These are phyloP conservation scores for Aspergillus vadensis DNA, from an alignment of 2,329 filamentous ascomycete species.

Conservation along the genomic window DNA sequence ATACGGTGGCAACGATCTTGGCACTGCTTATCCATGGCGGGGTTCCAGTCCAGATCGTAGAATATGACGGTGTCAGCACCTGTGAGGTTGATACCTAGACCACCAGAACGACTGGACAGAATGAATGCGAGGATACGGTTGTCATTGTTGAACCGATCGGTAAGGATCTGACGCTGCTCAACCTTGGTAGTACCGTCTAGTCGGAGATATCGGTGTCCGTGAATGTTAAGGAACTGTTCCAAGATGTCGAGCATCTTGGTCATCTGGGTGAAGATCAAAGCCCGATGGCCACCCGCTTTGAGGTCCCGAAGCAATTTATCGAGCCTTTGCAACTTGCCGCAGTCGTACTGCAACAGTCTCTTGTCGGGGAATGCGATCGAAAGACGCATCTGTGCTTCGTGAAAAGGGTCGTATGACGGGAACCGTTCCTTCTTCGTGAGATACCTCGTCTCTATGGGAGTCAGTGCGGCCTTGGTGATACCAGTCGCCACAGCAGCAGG, in stretches of 20 bases:
- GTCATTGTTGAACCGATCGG: constrained; percentile 96
- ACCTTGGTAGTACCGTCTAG: constrained; percentile 96
- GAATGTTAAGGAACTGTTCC: constrained; percentile 96
- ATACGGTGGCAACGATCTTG: constrained; percentile 97
- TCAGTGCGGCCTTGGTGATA: constrained; percentile 68
- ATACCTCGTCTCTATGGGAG: constrained; percentile 58
- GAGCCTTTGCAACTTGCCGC: constrained; percentile 89
- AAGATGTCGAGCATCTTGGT: constrained; percentile 97
- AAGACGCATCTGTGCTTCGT: constrained; percentile 86
- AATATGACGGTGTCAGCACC: constrained; percentile 98
- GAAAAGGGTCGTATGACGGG: constrained; percentile 75
- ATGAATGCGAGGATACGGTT: constrained; percentile 92
- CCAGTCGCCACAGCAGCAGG: constrained; percentile 84
- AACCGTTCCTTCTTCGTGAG: constrained; percentile 52
- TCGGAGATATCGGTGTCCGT: constrained; percentile 93
- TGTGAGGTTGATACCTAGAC: constrained; percentile 92
- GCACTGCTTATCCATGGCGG: constrained; percentile 99
- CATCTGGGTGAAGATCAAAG: constrained; percentile 99
- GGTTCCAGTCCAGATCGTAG: constrained; percentile 99
- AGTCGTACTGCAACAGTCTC: constrained; percentile 94
- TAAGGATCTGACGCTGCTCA: constrained; percentile 91
- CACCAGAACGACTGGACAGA: constrained; percentile 88
- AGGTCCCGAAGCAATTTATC: constrained; percentile 83
- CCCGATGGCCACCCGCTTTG: constrained; percentile 86
- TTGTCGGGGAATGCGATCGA: constrained; percentile 98